phyloP scores from a whole-genome alignment of 192 early-diverging fungal genomes.

The Coemansia sp. region DNA sequence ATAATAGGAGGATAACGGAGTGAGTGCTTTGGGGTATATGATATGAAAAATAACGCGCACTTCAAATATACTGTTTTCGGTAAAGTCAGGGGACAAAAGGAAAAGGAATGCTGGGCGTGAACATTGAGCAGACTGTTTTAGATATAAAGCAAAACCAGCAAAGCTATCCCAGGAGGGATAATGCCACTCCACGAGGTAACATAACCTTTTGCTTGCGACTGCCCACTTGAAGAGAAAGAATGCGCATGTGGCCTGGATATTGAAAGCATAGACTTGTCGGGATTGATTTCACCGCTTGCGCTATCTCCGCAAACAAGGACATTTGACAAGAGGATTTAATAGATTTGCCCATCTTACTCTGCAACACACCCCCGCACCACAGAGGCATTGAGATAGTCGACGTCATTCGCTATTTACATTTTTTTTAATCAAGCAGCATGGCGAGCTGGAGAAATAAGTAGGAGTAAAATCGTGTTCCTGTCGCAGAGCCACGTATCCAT shows the following conservation, averaged over 20 bases:
- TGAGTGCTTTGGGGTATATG: not conserved
- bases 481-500: not conserved
- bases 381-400: not conserved
- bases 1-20: not conserved
- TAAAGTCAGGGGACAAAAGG: not conserved
- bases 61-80: not conserved
- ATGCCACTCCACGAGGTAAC: not conserved
- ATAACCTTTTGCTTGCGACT: not conserved
- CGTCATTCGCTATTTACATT: not conserved
- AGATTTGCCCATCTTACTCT: not conserved
- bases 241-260: constrained; percentile 2
- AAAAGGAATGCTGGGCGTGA: not conserved
- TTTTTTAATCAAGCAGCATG: not conserved
- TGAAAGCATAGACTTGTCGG: not conserved
- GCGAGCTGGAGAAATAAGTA: not conserved
- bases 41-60: not conserved
- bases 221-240: not conserved
- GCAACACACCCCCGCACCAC: not conserved
- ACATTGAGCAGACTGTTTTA: constrained; percentile 4
- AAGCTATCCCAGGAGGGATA: not conserved
- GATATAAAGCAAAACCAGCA: constrained; percentile 2
- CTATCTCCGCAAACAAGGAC: not conserved
- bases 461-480: not conserved
- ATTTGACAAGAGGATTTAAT: not conserved
- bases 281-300: not conserved